phyloP scores from a whole-genome alignment of 208 protist species.

The Trypanosomatidae sp. region DNA sequence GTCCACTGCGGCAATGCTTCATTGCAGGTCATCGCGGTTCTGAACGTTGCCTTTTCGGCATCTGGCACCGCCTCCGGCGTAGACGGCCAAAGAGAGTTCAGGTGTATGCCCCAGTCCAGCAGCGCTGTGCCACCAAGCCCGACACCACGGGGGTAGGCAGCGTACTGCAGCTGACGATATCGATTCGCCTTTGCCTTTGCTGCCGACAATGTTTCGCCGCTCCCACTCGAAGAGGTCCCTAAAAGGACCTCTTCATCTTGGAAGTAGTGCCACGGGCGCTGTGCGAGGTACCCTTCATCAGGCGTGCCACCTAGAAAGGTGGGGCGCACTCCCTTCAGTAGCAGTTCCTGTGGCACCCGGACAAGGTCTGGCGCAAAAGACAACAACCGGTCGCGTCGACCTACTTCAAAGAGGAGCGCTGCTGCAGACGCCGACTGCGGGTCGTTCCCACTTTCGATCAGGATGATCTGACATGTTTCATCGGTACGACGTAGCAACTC shows the following conservation, averaged over 20 bases:
- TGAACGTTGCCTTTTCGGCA: neutral
- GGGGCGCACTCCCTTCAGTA: slow-evolving; percentile 1
- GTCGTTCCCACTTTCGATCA: slow-evolving; percentile 63
- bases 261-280: slow-evolving; percentile 21
- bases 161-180: slow-evolving; percentile 32
- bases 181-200: slow-evolving; percentile 7
- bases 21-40: neutral
- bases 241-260: slow-evolving; percentile 6
- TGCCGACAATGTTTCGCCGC: neutral
- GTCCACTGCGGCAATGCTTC: slow-evolving; percentile 17
- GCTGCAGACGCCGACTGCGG: slow-evolving; percentile 11
- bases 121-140: slow-evolving; percentile 56
- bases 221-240: neutral
- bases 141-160: slow-evolving; percentile 41
- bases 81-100: slow-evolving; percentile 23
- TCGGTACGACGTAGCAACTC: slow-evolving; percentile 31
- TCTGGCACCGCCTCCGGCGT: neutral
- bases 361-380: slow-evolving; percentile 45
- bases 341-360: slow-evolving; percentile 14
- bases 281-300: slow-evolving; percentile 14
- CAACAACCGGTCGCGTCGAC: slow-evolving; percentile 25
- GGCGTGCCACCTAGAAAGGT: slow-evolving; percentile 7
- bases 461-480: slow-evolving; percentile 26
- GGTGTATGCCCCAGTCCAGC: slow-evolving; percentile 71
- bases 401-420: slow-evolving; percentile 5